Percentiles rank a stretch among this genome's conserved stretches.
phyloP scores from a whole-genome alignment of 371 early-diverging fungal genomes.

The Lichtheimia ornata region DNA sequence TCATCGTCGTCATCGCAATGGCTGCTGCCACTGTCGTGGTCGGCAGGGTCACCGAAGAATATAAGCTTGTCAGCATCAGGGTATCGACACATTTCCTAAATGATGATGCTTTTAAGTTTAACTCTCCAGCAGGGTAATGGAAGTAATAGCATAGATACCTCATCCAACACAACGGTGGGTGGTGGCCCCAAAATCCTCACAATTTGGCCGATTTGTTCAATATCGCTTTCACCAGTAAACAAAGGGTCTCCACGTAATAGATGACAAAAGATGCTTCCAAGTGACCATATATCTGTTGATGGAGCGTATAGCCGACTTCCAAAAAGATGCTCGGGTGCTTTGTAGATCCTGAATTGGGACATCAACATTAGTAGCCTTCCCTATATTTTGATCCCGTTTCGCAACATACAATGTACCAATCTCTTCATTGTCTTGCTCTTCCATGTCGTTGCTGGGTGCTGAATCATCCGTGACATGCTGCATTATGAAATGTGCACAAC shows the following conservation, averaged over 20 bases:
- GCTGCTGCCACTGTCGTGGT: conserved; percentile 12
- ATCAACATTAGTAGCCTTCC: too few species aligned
- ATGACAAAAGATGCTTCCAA: conserved; percentile 35
- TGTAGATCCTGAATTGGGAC: conserved; percentile 32
- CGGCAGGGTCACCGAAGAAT: conserved; percentile 29
- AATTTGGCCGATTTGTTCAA: conserved; percentile 46
- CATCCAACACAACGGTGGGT: conserved; percentile 17
- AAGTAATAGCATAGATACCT: conserved; percentile 16
- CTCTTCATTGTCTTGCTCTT: conserved; percentile 31
- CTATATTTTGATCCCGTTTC: background rate
- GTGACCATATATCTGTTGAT: conserved; percentile 50
- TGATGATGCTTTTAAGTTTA: background rate
- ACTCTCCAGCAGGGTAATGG: background rate
- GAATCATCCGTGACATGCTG: background rate
- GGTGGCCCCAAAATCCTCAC: conserved; percentile 37
- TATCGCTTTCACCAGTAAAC: conserved; percentile 42
- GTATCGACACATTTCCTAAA: conserved; percentile 39
- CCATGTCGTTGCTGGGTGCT: background rate
- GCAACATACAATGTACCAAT: conserved; percentile 44
- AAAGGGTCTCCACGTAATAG: conserved; percentile 33
- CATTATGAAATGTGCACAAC: conserved; percentile 55
- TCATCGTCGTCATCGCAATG: background rate
- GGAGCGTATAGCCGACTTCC: conserved; percentile 32
- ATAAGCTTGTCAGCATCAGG: conserved; percentile 45
- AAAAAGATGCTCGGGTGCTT: conserved; percentile 52